A percentile compares a stretch with the other conserved stretches of the same genome.
Conservation (phyloP, 352 stramenopile genomes). For the Phytophthora hibernalis region DNA sequence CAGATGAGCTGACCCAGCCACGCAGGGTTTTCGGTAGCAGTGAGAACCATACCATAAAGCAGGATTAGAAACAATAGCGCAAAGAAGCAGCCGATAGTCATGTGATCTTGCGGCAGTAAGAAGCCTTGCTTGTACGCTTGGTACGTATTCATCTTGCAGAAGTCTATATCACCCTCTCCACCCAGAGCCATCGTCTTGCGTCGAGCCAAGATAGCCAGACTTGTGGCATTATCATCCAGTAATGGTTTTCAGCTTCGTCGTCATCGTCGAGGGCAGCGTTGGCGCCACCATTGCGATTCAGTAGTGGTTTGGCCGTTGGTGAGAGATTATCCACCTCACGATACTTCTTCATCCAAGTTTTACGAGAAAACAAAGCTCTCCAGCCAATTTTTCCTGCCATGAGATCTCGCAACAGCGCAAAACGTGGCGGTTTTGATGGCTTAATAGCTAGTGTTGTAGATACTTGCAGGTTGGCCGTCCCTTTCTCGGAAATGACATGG, state of each 20-base stretch:
- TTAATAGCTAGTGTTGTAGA: constrained; percentile 24
- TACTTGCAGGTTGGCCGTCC: not conserved
- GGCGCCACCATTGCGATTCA: constrained; percentile 25
- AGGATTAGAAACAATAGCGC: constrained; percentile 61
- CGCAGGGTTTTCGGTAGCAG: constrained; percentile 63
- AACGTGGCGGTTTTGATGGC: constrained; percentile 25
- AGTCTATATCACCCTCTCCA: constrained; percentile 53
- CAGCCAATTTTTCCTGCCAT: constrained; percentile 37
- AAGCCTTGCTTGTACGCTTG: constrained; percentile 75
- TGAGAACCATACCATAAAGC: constrained; percentile 72
- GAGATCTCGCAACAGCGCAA: constrained; percentile 49
- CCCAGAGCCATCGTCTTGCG: constrained; percentile 21
- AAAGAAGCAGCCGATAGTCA: constrained; percentile 70
- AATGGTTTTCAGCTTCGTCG: constrained; percentile 22
- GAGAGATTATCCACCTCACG: constrained; percentile 44
- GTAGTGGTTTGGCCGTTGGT: constrained; percentile 25
- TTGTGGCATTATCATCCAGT: constrained; percentile 26
- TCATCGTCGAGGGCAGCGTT: constrained; percentile 21
- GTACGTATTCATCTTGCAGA: constrained; percentile 77
- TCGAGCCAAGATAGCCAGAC: constrained; percentile 27
- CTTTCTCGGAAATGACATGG: constrained; percentile 14
- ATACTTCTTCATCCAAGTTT: constrained; percentile 68
- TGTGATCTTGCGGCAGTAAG: constrained; percentile 78
- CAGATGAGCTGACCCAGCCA: constrained; percentile 84
- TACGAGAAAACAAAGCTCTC: constrained; percentile 51